Percentiles rank a stretch among this genome's conserved stretches.
phyloP scores from a whole-genome alignment of 208 protist genomes.

The Leishmania lainsoni region DNA sequence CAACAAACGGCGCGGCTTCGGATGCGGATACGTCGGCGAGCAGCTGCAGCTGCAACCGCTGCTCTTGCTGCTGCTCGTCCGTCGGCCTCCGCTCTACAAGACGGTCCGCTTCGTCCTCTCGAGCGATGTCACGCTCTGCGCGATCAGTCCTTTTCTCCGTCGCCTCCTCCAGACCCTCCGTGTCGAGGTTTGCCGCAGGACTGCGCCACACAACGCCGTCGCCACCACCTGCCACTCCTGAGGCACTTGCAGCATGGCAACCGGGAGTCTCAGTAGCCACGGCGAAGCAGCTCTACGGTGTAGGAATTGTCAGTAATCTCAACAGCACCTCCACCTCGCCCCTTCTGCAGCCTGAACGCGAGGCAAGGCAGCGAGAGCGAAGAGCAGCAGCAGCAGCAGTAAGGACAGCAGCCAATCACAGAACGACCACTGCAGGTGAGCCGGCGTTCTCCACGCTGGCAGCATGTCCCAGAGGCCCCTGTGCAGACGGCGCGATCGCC shows the following conservation, averaged over 20 bases:
- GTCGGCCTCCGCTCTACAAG: neutral
- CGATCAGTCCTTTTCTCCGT: slow-evolving; percentile 10
- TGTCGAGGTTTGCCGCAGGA: slow-evolving; percentile 4
- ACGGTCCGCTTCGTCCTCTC: neutral
- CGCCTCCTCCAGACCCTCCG: slow-evolving; percentile 5
- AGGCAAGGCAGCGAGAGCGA: neutral
- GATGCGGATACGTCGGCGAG: neutral
- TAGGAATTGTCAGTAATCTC: neutral
- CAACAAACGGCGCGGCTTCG: neutral
- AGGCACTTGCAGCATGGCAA: neutral
- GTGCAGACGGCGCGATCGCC: too few species aligned
- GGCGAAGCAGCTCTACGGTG: neutral
- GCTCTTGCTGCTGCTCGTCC: neutral
- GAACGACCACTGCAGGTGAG: neutral
- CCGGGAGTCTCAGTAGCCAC: neutral
- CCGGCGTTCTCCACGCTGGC: neutral
- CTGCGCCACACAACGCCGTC: neutral
- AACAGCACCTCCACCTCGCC: neutral
- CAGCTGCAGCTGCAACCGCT: slow-evolving; percentile 7
- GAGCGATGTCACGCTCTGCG: neutral
- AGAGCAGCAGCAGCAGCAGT: neutral
- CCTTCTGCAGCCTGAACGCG: neutral
- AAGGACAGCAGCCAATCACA: neutral
- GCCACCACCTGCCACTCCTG: neutral
- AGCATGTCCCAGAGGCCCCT: too few species aligned